Evolutionary conservation across 2,329 filamentous ascomycete genomes (phyloP), one percentile per base, ranked within the genome.

Genomic region (Aspergillus novoparasiticus): DNA sequence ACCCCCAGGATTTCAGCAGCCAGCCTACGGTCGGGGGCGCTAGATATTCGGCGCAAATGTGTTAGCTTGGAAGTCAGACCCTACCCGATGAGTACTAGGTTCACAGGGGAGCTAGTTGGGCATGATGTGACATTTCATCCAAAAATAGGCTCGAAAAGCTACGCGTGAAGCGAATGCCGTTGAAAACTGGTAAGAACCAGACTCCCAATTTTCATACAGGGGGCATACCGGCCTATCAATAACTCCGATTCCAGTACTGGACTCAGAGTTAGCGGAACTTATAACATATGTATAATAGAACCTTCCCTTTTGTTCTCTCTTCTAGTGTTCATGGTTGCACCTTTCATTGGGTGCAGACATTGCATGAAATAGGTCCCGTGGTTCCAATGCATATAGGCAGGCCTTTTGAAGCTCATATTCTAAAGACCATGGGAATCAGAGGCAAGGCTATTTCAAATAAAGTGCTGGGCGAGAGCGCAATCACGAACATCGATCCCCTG

Each of bases 1-100:
- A 56, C 79, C 79, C 26, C 79, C 78, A 26, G 79, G 79, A 16
- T 81, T 82, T 58, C 79, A 81, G 63, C 78, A 75, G 63, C 68
- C 73, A 26, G 75, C 76, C 10, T 80, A 78, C 68, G 76, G 75
- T 32, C 68, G 73, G 23, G 76, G 72, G 46, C 76, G 77, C 55
- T 80, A 73, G 79, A 26, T 19, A 39, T 54, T 30, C 19, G 11
- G 32, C 32, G 12, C 21, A 14, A 53, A 54, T 54, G 16, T 10
- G 21, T 57, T 23, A 8, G 10, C 26, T 9, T 28, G 1, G 26
- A 48, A 14, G 23, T 34, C 14, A 23, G 8, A 19, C 16, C 12
- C 32, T 23, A 14, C n/a, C 14, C 21, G 19, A 28, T 19, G 12
- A 57, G n/a, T 45, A 46, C 34, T 41, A 16, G 28, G 30, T 21